A percentile compares a stretch with the other conserved stretches of the same genome.
Conservation (phyloP, 768 basidiomycete genomes). For the Daedalea quercina region DNA sequence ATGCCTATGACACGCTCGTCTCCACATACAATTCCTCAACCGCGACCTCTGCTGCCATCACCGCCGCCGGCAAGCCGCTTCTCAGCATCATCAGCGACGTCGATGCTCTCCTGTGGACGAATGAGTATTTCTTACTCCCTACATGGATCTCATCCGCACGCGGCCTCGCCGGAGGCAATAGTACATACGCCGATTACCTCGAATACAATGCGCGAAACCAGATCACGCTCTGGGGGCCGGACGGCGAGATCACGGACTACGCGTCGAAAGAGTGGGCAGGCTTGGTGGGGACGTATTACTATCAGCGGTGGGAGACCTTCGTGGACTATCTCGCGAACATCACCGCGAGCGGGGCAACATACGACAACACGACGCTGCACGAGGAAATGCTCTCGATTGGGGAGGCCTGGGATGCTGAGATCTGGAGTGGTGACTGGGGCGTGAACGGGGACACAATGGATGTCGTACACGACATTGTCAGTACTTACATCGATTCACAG, state of each 20-base stretch:
- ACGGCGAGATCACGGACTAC: slow-evolving; percentile 34
- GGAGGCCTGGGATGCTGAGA: slow-evolving; percentile 22
- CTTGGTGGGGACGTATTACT: slow-evolving; percentile 31
- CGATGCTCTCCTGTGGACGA: slow-evolving; percentile 27
- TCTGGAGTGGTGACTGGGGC: slow-evolving; percentile 18
- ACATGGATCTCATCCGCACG: slow-evolving; percentile 29
- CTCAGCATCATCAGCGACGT: slow-evolving; percentile 26
- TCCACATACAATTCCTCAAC: slow-evolving; percentile 20
- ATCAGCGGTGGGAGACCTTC: slow-evolving; percentile 28
- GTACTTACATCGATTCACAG: no score
- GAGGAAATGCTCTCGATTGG: slow-evolving; percentile 27
- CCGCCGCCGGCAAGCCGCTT: slow-evolving; percentile 20
- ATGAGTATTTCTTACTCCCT: slow-evolving; percentile 26
- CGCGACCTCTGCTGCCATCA: slow-evolving; percentile 15
- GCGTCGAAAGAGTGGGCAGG: slow-evolving; percentile 37
- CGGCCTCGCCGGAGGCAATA: slow-evolving; percentile 21
- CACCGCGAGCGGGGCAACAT: slow-evolving; percentile 21
- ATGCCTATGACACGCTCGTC: slow-evolving; percentile 25
- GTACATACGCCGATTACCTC: slow-evolving; percentile 26
- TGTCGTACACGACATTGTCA: no score
- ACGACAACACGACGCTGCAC: slow-evolving; percentile 20
- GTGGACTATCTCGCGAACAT: slow-evolving; percentile 24
- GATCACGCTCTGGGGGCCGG: slow-evolving; percentile 36
- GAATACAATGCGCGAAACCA: slow-evolving; percentile 36
- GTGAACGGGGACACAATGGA: slow-evolving; percentile 14